Evolutionary conservation across 768 basidiomycete species (phyloP).

Genomic region (Suillus placidus): DNA sequence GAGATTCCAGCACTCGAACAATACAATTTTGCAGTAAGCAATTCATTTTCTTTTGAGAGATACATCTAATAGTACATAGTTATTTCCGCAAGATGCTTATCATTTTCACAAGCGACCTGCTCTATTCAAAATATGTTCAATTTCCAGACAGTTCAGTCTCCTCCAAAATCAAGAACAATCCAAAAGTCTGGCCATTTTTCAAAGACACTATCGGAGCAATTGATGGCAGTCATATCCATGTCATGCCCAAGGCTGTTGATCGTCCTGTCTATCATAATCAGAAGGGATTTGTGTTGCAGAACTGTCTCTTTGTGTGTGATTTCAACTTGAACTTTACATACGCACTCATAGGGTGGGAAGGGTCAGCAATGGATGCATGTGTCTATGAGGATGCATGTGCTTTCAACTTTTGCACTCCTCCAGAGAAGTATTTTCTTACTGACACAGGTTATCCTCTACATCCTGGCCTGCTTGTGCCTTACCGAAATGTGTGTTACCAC

Average conservation of each 20-base stretch:
- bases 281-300: slow-evolving; percentile 17
- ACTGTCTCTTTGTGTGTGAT: slow-evolving; percentile 17
- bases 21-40: no score
- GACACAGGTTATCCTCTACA: slow-evolving; percentile 17
- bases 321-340: slow-evolving; percentile 21
- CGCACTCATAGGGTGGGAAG: slow-evolving; percentile 21
- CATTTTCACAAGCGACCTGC: slow-evolving; percentile 24
- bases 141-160: slow-evolving; percentile 18
- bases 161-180: slow-evolving; percentile 22
- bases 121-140: slow-evolving; percentile 25
- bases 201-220: slow-evolving; percentile 35
- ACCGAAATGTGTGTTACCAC: no score
- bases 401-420: slow-evolving; percentile 9
- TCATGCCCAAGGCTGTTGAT: neutral
- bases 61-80: no score
- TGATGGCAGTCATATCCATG: slow-evolving; percentile 26
- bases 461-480: slow-evolving; percentile 36
- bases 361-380: slow-evolving; percentile 15
- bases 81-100: neutral
- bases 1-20: no score
- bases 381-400: slow-evolving; percentile 14
- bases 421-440: slow-evolving; percentile 14
- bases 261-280: slow-evolving; percentile 12
- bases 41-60: no score
- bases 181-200: slow-evolving; percentile 18